Percentiles rank a stretch among this genome's conserved stretches.
Evolutionary conservation across 495 filamentous ascomycete genomes (phyloP).

Genomic region (Tirmania nivea): DNA sequence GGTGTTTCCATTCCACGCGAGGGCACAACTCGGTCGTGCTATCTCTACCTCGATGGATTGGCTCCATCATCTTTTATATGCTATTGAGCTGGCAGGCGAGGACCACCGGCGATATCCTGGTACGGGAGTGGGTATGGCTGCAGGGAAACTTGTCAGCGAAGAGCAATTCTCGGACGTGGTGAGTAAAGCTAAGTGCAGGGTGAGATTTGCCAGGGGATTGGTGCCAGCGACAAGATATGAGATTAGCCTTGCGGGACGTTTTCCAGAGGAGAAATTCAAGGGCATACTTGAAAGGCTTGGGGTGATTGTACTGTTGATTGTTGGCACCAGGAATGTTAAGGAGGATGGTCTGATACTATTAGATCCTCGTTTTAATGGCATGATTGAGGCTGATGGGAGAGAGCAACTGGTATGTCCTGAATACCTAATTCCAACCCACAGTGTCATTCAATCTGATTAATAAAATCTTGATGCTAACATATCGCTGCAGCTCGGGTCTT

Average conservation of each 20-base stretch:
- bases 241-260: slow-evolving; percentile 16
- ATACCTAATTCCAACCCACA: too few species aligned
- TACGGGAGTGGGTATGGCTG: too few species aligned
- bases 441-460: too few species aligned
- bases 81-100: slow-evolving; percentile 15
- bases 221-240: slow-evolving; percentile 17
- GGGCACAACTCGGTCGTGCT: slow-evolving; percentile 9
- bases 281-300: slow-evolving; percentile 16
- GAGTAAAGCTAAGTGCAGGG: slow-evolving; percentile 7
- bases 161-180: slow-evolving; percentile 15
- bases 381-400: neutral
- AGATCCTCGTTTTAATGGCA: neutral
- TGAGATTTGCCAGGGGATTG: slow-evolving; percentile 12
- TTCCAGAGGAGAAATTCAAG: slow-evolving; percentile 17
- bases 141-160: neutral
- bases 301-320: slow-evolving; percentile 12
- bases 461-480: too few species aligned
- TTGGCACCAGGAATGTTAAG: slow-evolving; percentile 1
- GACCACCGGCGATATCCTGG: neutral
- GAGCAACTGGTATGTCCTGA: neutral
- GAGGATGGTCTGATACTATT: neutral
- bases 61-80: slow-evolving; percentile 18
- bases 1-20: slow-evolving; percentile 16
- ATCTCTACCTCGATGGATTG: slow-evolving; percentile 17
- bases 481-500: slow-evolving; percentile 2